phyloP scores from a whole-genome alignment of 768 basidiomycete genomes.

The Sarcodon sp. region DNA sequence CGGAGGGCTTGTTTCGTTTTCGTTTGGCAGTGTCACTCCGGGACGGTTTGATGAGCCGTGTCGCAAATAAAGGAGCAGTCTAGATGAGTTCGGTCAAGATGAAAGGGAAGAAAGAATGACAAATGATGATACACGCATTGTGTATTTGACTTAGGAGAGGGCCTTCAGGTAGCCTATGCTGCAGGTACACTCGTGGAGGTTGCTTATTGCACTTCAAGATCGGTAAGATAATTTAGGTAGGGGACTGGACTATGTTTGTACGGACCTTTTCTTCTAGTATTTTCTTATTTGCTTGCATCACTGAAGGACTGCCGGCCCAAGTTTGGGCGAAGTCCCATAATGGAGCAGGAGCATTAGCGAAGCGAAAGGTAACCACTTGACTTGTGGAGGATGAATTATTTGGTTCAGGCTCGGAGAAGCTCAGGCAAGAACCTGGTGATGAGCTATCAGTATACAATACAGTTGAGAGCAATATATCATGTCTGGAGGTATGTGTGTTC shows the following conservation, averaged over 20 bases:
- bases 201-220: slow-evolving; percentile 11
- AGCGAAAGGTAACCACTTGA: slow-evolving; percentile 29
- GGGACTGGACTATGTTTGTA: not conserved
- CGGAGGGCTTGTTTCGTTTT: slow-evolving; percentile 18
- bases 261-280: slow-evolving; percentile 35
- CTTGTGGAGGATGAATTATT: no score
- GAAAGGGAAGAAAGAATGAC: not conserved
- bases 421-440: no score
- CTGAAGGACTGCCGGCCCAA: slow-evolving; percentile 50
- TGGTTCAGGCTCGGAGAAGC: no score
- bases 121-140: slow-evolving; percentile 24
- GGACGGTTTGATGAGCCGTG: slow-evolving; percentile 47
- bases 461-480: slow-evolving; percentile 21
- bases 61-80: slow-evolving; percentile 31
- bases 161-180: slow-evolving; percentile 43
- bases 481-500: slow-evolving; percentile 3
- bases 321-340: slow-evolving; percentile 46
- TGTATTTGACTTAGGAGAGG: slow-evolving; percentile 46
- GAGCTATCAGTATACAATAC: not conserved
- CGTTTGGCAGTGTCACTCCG: slow-evolving; percentile 19
- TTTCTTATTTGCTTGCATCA: slow-evolving; percentile 33
- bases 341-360: slow-evolving; percentile 32
- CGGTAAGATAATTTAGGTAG: not conserved
- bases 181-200: slow-evolving; percentile 36
- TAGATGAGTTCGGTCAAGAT: not conserved